Percentiles rank a stretch among this genome's conserved stretches.
phyloP scores from a whole-genome alignment of 1,139 yeast genomes.

The Magnusiomyces paraingens region DNA sequence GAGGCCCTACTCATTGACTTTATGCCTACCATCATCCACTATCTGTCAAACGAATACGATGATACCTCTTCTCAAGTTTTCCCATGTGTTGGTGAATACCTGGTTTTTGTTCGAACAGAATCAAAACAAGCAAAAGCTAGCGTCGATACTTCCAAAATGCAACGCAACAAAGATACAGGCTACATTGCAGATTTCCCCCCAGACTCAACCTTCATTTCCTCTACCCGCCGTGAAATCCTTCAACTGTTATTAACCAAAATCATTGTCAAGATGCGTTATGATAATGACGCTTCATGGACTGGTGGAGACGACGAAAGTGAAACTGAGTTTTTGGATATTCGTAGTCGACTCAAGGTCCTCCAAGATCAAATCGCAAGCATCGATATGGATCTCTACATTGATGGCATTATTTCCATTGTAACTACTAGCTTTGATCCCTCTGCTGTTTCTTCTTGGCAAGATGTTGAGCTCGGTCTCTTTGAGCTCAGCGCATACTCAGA shows the following conservation, averaged over 20 bases:
- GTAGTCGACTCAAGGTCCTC: slow-evolving; percentile 64
- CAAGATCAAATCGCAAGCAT: slow-evolving; percentile 82
- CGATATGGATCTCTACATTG: slow-evolving; percentile 65
- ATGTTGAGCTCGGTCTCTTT: slow-evolving; percentile 76
- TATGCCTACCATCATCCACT: slow-evolving; percentile 67
- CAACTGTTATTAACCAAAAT: slow-evolving; percentile 60
- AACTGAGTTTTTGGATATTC: slow-evolving; percentile 71
- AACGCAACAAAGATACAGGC: slow-evolving; percentile 24
- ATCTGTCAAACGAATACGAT: slow-evolving; percentile 76
- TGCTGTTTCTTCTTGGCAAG: slow-evolving; percentile 51
- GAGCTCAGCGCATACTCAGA: slow-evolving; percentile 78
- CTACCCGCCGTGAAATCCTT: slow-evolving; percentile 45
- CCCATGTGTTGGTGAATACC: slow-evolving; percentile 68
- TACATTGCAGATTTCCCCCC: slow-evolving; percentile 27
- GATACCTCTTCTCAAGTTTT: slow-evolving; percentile 81
- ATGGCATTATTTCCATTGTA: slow-evolving; percentile 61
- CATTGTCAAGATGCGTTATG: slow-evolving; percentile 73
- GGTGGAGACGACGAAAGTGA: slow-evolving; percentile 50
- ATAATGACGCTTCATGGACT: slow-evolving; percentile 58
- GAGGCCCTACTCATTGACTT: slow-evolving; percentile 50
- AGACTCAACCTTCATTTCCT: slow-evolving; percentile 28
- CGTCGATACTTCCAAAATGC: slow-evolving; percentile 24
- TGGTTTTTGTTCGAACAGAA: slow-evolving; percentile 62
- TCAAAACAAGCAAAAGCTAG: slow-evolving; percentile 28
- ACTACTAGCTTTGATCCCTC: slow-evolving; percentile 43